Conservation (phyloP, 495 filamentous ascomycete species). For the Parathielavia hyrcaniae region DNA sequence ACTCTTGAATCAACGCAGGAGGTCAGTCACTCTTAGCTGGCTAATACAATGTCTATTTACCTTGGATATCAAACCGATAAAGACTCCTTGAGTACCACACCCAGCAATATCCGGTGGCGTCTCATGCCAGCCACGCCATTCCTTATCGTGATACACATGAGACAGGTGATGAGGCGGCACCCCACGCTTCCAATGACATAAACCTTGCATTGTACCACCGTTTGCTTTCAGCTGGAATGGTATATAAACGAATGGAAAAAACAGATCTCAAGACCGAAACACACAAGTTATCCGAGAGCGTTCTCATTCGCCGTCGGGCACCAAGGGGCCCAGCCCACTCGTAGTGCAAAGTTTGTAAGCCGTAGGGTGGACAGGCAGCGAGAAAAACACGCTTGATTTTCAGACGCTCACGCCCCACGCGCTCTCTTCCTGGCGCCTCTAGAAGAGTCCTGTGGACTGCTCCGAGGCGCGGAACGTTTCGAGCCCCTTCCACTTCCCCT, state of each 20-base stretch:
- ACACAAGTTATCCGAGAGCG: too few relatives aligned
- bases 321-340: constrained; percentile 6
- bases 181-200: too few relatives aligned
- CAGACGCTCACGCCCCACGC: neutral
- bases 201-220: too few relatives aligned
- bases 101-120: neutral
- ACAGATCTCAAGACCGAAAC: too few relatives aligned
- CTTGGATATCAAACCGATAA: neutral
- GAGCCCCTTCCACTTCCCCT: constrained; percentile 18
- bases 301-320: neutral
- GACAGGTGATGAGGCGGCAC: too few relatives aligned
- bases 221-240: too few relatives aligned
- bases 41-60: neutral
- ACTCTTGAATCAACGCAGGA: too few relatives aligned
- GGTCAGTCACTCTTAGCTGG: neutral
- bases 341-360: neutral
- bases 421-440: constrained; percentile 18
- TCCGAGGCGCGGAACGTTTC: constrained; percentile 23
- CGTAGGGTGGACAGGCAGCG: too few relatives aligned
- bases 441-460: constrained; percentile 14
- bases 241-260: too few relatives aligned
- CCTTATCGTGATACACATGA: neutral
- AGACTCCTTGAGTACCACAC: neutral
- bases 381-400: neutral
- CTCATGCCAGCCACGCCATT: neutral